phyloP scores from a whole-genome alignment of 768 basidiomycete species.

The Candolleomyces efflorescens region DNA sequence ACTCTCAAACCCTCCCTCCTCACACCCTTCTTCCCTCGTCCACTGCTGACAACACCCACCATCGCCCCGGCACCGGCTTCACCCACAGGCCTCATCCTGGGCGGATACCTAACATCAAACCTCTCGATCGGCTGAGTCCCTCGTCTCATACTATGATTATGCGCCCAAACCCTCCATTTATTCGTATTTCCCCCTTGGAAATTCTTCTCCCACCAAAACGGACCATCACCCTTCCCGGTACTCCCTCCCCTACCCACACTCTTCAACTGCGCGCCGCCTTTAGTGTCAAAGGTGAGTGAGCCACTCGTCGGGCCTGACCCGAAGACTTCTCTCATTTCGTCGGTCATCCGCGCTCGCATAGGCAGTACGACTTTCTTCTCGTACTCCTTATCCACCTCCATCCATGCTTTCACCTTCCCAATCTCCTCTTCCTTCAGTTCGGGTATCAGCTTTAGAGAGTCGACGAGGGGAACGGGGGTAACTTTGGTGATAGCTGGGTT shows the following conservation, averaged over 20 bases:
- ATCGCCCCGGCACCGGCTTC: constrained; percentile 9
- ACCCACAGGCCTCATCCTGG: constrained; percentile 25
- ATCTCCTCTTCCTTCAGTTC: constrained; percentile 49
- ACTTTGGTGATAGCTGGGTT: constrained; percentile 58
- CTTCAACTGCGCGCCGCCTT: constrained; percentile 9
- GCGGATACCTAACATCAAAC: constrained; percentile 52
- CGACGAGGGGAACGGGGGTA: constrained; percentile 54
- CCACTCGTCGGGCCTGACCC: constrained; percentile 13
- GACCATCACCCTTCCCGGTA: neutral
- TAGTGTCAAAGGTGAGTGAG: no score
- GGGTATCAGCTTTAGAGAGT: constrained; percentile 52
- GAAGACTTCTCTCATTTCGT: constrained; percentile 45
- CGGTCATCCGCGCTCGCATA: constrained; percentile 49
- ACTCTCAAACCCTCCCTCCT: constrained; percentile 69
- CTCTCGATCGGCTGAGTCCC: constrained; percentile 34
- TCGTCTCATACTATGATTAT: constrained; percentile 24
- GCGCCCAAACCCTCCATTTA: constrained; percentile 16
- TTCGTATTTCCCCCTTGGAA: constrained; percentile 28
- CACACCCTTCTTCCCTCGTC: constrained; percentile 47
- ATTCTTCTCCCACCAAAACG: constrained; percentile 67
- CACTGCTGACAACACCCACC: constrained; percentile 30
- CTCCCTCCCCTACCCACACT: neutral
- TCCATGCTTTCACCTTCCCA: constrained; percentile 53
- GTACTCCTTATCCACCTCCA: constrained; percentile 57
- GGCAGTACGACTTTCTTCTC: constrained; percentile 37